These are phyloP conservation scores for Ogataea sp. DNA, from an alignment of 805 yeast species.

Conservation along the genomic window DNA sequence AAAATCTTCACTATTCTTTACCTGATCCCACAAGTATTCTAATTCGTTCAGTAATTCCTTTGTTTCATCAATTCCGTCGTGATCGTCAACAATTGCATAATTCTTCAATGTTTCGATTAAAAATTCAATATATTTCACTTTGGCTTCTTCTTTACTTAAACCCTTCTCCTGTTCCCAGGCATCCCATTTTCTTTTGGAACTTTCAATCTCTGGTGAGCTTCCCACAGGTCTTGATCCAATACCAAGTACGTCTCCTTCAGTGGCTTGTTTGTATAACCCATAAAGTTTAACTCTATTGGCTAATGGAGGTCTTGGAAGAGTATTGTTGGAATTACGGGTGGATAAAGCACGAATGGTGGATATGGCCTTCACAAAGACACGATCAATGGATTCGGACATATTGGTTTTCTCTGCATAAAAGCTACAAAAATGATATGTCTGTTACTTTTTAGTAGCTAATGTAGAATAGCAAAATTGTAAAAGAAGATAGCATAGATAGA, in stretches of 20 bases:
- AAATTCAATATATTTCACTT: slow-evolving; percentile 57
- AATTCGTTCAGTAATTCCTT: slow-evolving; percentile 58
- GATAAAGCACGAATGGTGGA: slow-evolving; percentile 70
- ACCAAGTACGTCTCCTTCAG: slow-evolving; percentile 75
- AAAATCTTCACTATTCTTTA: slow-evolving; percentile 22
- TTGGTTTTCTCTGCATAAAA: too few species aligned
- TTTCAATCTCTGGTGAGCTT: slow-evolving; percentile 49
- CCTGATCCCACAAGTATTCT: slow-evolving; percentile 69
- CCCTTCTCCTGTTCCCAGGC: slow-evolving; percentile 81
- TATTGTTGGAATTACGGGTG: slow-evolving; percentile 49
- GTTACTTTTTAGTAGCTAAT: too few species aligned
- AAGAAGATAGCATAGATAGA: too few species aligned
- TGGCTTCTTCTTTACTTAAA: slow-evolving; percentile 60
- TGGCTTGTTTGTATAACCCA: slow-evolving; percentile 83
- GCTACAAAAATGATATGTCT: too few species aligned
- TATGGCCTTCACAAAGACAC: slow-evolving; percentile 77
- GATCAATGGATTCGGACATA: slow-evolving; percentile 58
- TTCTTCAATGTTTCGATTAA: slow-evolving; percentile 66
- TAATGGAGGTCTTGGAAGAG: slow-evolving; percentile 71
- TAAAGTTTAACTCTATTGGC: slow-evolving; percentile 60
- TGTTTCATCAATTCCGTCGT: slow-evolving; percentile 54
- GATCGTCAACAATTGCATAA: slow-evolving; percentile 38
- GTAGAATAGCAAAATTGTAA: too few species aligned
- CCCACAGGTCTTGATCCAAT: slow-evolving; percentile 63
- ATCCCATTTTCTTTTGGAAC: slow-evolving; percentile 70